Conservation (phyloP, 306 rosid genomes). For the Urtica urens region DNA sequence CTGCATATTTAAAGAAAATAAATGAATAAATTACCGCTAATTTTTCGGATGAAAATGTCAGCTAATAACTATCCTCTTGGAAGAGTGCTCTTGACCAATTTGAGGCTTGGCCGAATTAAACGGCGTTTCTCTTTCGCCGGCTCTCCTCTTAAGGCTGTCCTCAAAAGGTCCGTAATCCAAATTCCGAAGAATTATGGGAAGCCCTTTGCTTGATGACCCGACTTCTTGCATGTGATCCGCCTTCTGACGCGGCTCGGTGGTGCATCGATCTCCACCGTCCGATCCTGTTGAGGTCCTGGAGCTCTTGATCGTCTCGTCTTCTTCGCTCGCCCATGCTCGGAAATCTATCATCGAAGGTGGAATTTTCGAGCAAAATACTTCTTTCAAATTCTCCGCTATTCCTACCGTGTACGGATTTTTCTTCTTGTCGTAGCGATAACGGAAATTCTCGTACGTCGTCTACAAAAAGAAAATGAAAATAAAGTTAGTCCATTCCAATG, state of each 20-base stretch:
- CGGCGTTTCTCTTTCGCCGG: constrained; percentile 18
- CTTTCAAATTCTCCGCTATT: constrained; percentile 40
- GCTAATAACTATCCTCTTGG: too few relatives aligned
- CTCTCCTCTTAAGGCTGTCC: constrained; percentile 32
- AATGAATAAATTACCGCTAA: too few relatives aligned
- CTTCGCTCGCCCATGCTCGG: constrained; percentile 48
- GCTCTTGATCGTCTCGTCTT: constrained; percentile 30
- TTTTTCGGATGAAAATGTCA: too few relatives aligned
- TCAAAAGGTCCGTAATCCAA: constrained; percentile 46
- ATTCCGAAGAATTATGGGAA: constrained; percentile 42
- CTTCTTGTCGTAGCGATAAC: constrained; percentile 81
- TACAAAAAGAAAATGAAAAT: constrained; percentile 23
- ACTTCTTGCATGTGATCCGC: too few relatives aligned
- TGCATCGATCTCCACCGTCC: constrained; percentile 30
- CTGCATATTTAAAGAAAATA: too few relatives aligned
- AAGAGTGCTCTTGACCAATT: constrained; percentile 21
- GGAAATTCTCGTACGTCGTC: constrained; percentile 92
- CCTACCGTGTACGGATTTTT: constrained; percentile 63
- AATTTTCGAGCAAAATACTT: constrained; percentile 55
- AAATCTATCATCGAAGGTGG: constrained; percentile 55
- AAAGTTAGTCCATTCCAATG: too few relatives aligned
- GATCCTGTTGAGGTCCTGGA: constrained; percentile 24
- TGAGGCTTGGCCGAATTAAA: constrained; percentile 25
- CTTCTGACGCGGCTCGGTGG: constrained; percentile 49
- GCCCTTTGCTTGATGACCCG: constrained; percentile 23